Base-by-base conservation (phyloP, 306 rosid genomes). In the Cucurbita maxima region DNA sequence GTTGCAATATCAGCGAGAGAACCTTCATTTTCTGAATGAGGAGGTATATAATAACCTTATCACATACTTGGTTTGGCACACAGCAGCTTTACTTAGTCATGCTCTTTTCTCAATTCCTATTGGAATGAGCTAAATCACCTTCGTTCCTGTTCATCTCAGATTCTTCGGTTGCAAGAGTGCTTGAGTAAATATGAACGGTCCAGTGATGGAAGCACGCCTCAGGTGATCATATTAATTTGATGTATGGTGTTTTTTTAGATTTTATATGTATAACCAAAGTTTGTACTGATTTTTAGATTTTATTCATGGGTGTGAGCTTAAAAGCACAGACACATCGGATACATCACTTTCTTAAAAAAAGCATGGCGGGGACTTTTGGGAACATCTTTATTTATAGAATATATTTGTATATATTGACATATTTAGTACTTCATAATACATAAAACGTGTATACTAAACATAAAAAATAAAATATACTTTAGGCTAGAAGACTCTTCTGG, bases 1-100 rank as follows among this genome's bases (percentile, higher is more conserved):
- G 83, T 82, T 95, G 87, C 99, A 95, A 84, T 95, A 95, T 72
- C 99, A 95, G 81, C 97, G 97, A 58, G 96, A 95, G 86, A 95
- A 91, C 80, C 97, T 95, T 83, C 99, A 95, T 86, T 95, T 91
- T 78, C 76, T 95, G 84, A 95, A 97, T 54, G 97, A 95, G 84
- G 99, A 95, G 97, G 99, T 95, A 84, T 71, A 22, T 50, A 66
- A 55, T 40, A 22, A 58, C 78, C 53, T 81, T 56, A 63, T 13
- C 11, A 22, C 69, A 64, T 47, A 22, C 73, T 67, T 67, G 76
- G 40, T 45, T 13, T 76, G 84, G 62, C 38, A 41, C 59, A 10
- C 76, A 57, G 12, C 53, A 11, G 22, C 50, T 22, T 54, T 5
- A 12, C 44, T 73, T 73, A 11, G 16, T 10, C 44, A 48, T 73